Conservation (phyloP, 1,284 basidiomycete genomes). For the Ganoderma lingzhi region DNA sequence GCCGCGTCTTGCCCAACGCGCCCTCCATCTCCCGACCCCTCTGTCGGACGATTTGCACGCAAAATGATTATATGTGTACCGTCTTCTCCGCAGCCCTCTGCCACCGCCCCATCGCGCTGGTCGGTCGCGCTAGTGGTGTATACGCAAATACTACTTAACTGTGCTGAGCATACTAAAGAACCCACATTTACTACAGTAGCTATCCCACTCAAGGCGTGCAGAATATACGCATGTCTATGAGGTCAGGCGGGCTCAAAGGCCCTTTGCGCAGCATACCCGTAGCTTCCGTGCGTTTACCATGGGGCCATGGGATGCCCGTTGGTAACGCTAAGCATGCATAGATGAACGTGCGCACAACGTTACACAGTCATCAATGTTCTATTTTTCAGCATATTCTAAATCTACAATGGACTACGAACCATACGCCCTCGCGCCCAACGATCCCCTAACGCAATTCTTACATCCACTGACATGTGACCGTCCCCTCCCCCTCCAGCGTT, state of each 20-base stretch:
- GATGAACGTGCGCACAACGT: constrained; percentile 4
- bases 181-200: background rate
- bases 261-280: background rate
- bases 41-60: too few species aligned
- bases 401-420: background rate
- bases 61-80: background rate
- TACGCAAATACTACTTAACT: background rate
- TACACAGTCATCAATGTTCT: background rate
- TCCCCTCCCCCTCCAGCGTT: background rate
- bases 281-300: background rate
- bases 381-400: background rate
- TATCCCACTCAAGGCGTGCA: background rate
- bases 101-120: background rate
- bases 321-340: constrained; percentile 4
- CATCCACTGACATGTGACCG: background rate
- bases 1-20: background rate
- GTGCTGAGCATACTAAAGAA: background rate
- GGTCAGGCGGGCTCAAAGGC: background rate
- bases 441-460: background rate
- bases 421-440: background rate
- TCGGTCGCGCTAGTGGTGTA: background rate
- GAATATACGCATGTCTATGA: background rate
- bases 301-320: constrained; percentile 1
- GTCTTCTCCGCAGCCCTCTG: background rate
- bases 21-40: background rate